Base-by-base conservation (phyloP, 179 eudicot genomes). In the Silene coronaria region DNA sequence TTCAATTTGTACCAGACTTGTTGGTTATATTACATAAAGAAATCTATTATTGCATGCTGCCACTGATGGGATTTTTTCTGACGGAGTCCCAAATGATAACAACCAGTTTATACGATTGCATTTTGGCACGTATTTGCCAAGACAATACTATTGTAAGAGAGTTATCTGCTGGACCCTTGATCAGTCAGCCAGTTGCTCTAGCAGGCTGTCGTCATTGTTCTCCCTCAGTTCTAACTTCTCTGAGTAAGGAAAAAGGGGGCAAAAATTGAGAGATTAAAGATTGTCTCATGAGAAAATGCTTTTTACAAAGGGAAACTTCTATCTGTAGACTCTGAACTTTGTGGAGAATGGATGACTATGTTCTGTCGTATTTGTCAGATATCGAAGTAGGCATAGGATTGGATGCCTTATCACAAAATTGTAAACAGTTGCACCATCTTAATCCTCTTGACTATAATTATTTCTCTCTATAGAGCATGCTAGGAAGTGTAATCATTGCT, bases 401-500 rank as follows among this genome's bases (percentile, higher is more conserved):
- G 26, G 12, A 67, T 72, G 55, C 68, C 23, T 42, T 68, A 42
- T 7, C 16, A 17, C n/a, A 32, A 68, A 28, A 55, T 51, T 61
- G 36, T 62, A 30, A 59, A 27, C 30, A 67, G 60, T 60, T 53
- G 21, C 21, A 61, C 21, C 36, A 60, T 63, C 57, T 60, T 60
- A 69, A 36, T 26, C 45, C 42, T 70, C 7, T 36, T 62, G 60
- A 21, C 55, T 26, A 53, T 58, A 42, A 48, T 24, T 60, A 10
- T 77, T 70, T 60, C 34, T 75, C 71, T 79, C 72, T 69, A 77
- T 80, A 95, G 99, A 95, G 99, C 85, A 95, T 94, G 99, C 89
- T 95, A 70, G 99, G 93, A 76, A 95, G 99, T 83, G 92, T 95
- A 62, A 87, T 95, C 83, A 85, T 92, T 65, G 99, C 99, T 72